Base-by-base conservation (phyloP, 768 basidiomycete species). In the Boletus sensibilis region DNA sequence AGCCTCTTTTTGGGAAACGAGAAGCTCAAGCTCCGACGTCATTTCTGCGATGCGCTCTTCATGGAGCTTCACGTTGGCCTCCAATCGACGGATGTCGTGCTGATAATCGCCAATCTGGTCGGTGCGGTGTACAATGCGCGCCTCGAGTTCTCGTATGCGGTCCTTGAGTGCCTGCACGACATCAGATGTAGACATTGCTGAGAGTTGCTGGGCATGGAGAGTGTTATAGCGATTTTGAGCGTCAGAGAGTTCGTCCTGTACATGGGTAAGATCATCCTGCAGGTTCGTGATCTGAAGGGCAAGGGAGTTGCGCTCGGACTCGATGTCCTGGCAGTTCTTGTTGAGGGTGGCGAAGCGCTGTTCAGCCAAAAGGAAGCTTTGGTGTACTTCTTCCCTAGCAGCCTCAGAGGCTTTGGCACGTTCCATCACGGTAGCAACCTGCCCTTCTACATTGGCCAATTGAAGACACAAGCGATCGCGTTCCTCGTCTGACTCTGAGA, bases 31-130 rank as follows among this genome's bases (percentile, higher is more conserved):
- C 62, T 93, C 91, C 18, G 67, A 69, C 3, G 80, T 85, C 81
- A 90, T 80, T 74, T 92, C 91, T 3, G 67, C 69, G 38, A 91
- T 70, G 8, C 88, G 78, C 27, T 92, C 90, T 67, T 93, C 91
- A 53, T 89, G 85, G 34, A 92, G 72, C 53, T 78, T 77, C 49
- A 87, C 67, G 61, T 93, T 93, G 53, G 84, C 85, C 70, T 91
- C 90, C 37, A 92, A 73, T 35, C 88, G 82, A 61, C 81, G 79
- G 60, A 87, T 87, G 58, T 92, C 91, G 61, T 92, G 88, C 57
- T 90, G 90, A 53, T 88, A 87, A 50, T 88, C 78, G 12, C 84
- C 86, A 61, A 92, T 85, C 66, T 89, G 87, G 60, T 90, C 85
- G 4, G 84, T 89, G 38, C 85, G 77, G 43, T 88, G 76, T 58